phyloP scores from a whole-genome alignment of 306 rosid species.

The Trifolium pratense region DNA sequence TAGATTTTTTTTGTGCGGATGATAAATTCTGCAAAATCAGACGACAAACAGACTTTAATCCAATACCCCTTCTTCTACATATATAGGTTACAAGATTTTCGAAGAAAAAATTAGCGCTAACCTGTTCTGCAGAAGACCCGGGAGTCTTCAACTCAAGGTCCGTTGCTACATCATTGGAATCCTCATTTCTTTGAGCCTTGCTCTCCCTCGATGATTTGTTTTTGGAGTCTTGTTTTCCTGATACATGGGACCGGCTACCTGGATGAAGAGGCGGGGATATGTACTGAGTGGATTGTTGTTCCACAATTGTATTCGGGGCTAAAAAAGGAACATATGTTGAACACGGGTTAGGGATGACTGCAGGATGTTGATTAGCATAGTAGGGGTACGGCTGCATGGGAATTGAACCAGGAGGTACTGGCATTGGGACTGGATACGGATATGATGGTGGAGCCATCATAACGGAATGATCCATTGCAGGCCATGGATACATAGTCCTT shows the following conservation, averaged over 20 bases:
- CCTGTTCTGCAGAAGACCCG: constrained; percentile 79
- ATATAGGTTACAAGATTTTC: constrained; percentile 17
- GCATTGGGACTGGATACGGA: constrained; percentile 75
- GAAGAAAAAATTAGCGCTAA: constrained; percentile 34
- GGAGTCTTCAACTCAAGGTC: constrained; percentile 83
- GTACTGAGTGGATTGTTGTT: constrained; percentile 66
- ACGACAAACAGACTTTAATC: constrained; percentile 23
- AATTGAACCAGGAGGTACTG: constrained; percentile 76
- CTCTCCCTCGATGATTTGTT: constrained; percentile 63
- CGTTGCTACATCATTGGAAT: constrained; percentile 66
- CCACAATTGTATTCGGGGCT: constrained; percentile 64
- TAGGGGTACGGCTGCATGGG: constrained; percentile 78
- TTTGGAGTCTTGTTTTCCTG: constrained; percentile 59
- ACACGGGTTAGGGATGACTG: constrained; percentile 69
- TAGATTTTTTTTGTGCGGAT: constrained; percentile 51
- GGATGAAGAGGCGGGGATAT: constrained; percentile 60
- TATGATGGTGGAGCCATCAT: constrained; percentile 79
- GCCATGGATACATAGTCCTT: constrained; percentile 85
- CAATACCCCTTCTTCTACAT: constrained; percentile 5
- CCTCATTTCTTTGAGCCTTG: constrained; percentile 55
- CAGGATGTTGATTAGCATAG: constrained; percentile 72
- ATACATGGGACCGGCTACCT: constrained; percentile 51
- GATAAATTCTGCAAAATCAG: constrained; percentile 62
- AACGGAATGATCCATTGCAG: constrained; percentile 78
- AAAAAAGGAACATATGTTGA: constrained; percentile 75